Evolutionary conservation across 1,139 yeast genomes (phyloP), one percentile per base, ranked within the genome.

Genomic region (Yarrowia galli): DNA sequence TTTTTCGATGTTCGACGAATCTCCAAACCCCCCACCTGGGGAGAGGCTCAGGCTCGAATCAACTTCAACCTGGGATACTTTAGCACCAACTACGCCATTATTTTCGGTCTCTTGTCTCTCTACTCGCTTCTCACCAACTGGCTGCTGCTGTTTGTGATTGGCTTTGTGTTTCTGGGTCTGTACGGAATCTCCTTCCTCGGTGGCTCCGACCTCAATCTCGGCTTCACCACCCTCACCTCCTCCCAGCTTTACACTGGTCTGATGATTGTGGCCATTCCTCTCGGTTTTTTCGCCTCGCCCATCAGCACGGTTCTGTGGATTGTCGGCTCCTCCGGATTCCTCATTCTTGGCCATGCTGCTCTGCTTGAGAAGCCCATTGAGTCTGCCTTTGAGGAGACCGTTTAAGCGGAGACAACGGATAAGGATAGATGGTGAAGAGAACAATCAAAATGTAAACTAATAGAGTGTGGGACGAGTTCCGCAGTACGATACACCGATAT

Each of bases 331-430:
- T 90, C 97, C 25, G 89, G 91, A 53, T 96, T 92, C 67, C 81
- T 89, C 65, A 95, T 96, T 66, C 83, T 93, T 68, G 87, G 97
- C 16, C 99, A 96, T 79, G 98, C 99, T 68, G 81, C 96, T 16
- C 85, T 96, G 72, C 87, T 96, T 92, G 99, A 96, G 78, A 95
- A 95, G 82, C 99, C 99, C 58, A 92, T 96, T 74, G 99, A 95
- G 82, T 90, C 97, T 61, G 98, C 96, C 43, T 95, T 95, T 76
- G 98, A 92, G 78, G 92, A 91, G 76, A 77, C 81, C 65, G 89
- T 86, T 67, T 86, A 78, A 28, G 4, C 75, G 28, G 6, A 7
- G 61, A 12, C 13, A 12, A 22, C 45, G 32, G 43, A 3, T 53
- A 8, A 23, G 60, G 60, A 23, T 35, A 7, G 38, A 22, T 20